Conservation (phyloP, 2,329 filamentous ascomycete species). For the Trichoderma brevicompactum region DNA sequence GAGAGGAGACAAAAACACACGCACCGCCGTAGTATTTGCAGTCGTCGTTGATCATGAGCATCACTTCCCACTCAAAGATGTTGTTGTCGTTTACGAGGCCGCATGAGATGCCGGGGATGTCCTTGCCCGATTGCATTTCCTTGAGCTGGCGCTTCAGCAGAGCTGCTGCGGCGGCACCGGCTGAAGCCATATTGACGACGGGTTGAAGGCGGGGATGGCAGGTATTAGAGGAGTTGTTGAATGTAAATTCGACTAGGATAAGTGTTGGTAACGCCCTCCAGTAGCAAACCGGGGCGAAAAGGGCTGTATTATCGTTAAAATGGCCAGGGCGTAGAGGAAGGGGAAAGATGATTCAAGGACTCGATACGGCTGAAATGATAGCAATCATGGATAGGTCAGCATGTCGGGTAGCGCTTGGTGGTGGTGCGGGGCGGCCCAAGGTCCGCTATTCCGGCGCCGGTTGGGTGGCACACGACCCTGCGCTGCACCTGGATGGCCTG, state of each 20-base stretch:
- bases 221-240: background rate
- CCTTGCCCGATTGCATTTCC: constrained; percentile 89
- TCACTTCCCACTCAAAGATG: constrained; percentile 97
- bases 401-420: too few relatives aligned
- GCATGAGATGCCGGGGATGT: constrained; percentile 92
- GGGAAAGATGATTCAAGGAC: background rate
- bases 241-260: background rate
- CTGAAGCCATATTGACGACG: constrained; percentile 46
- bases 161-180: constrained; percentile 63
- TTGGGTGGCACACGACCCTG: constrained; percentile 10
- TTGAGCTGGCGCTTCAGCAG: constrained; percentile 87
- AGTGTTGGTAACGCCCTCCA: background rate
- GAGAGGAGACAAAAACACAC: constrained; percentile 33
- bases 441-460: constrained; percentile 23
- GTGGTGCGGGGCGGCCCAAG: constrained; percentile 1
- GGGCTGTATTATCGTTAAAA: background rate
- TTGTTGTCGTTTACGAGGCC: constrained; percentile 84
- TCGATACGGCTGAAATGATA: background rate
- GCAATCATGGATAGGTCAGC: background rate
- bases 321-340: background rate
- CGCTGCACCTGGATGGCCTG: constrained; percentile 18
- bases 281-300: background rate
- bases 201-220: background rate
- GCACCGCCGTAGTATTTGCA: constrained; percentile 90
- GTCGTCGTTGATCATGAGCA: constrained; percentile 97